Evolutionary conservation across 305 asterid species (phyloP).

Genomic region (Rubia balearica): DNA sequence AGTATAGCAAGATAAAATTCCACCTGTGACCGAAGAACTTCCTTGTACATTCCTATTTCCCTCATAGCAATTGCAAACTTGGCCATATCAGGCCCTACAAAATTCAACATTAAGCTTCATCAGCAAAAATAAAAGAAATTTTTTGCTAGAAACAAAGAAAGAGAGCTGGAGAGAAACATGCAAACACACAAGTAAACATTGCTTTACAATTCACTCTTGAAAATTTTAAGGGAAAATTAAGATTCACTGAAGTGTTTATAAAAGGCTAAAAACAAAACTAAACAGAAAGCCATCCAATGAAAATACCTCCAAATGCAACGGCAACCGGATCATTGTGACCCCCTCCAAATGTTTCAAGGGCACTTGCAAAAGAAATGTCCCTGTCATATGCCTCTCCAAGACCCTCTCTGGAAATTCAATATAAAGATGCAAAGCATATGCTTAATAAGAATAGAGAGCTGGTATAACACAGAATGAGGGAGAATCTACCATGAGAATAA

Average conservation of each 20-base stretch:
- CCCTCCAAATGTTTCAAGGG: constrained; percentile 88
- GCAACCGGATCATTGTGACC: constrained; percentile 78
- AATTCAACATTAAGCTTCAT: constrained; percentile 23
- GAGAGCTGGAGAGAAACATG: background rate
- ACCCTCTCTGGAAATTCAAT: constrained; percentile 65
- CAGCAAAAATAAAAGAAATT: constrained; percentile 14
- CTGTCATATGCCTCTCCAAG: constrained; percentile 90
- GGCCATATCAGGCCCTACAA: constrained; percentile 80
- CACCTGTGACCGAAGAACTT: constrained; percentile 49
- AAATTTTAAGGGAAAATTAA: no score
- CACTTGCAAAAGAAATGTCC: constrained; percentile 80
- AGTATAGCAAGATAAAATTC: constrained; percentile 8
- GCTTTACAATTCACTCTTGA: background rate
- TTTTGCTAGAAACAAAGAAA: background rate
- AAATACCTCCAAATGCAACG: constrained; percentile 80
- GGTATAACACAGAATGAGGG: background rate
- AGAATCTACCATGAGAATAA: background rate
- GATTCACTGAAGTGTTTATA: background rate
- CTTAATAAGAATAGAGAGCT: constrained; percentile 12
- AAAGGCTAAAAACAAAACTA: background rate
- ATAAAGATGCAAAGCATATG: constrained; percentile 17
- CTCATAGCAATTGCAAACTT: constrained; percentile 74
- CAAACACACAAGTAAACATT: background rate
- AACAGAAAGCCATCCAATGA: constrained; percentile 7
- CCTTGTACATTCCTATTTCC: constrained; percentile 90